Base-by-base conservation (phyloP, 768 basidiomycete genomes). In the Gymnopilus junonius region DNA sequence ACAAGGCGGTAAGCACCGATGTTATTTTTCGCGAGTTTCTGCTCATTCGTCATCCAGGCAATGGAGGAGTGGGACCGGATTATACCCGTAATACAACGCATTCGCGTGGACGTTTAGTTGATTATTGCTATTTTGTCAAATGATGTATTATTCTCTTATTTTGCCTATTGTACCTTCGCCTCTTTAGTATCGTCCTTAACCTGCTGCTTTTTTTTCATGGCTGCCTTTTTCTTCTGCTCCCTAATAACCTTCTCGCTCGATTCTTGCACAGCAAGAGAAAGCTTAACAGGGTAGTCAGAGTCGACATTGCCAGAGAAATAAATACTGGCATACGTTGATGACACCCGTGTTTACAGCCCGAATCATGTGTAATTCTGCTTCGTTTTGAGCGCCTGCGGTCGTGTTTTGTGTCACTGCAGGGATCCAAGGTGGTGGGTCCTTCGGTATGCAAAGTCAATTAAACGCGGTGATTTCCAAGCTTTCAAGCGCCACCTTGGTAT, bases 21-120 rank as follows among this genome's bases (percentile, higher is more conserved):
- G 62, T 50, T 58, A 64, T 31, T 31, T n/a, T 29, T 54, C 12
- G 21, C n/a, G 40, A 39, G 50, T 46, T 15, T 42, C 55, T 29
- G 27, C 23, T 50, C 37, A 64, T 50, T 25, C 54, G 56, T 50
- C 27, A 54, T 55, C 54, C 66, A 94, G 91, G 88, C 93, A 58
- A 95, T 97, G 92, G 94, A 98, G 69, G 95, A 98, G 75, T 98
- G 95, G 95, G 95, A 98, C 58, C 83, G 92, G 76, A 91, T 96
- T 73, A 94, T 95, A 83, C 93, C 95, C 69, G 81, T 95, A 69
- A 89, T 97, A 72, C 93, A 96, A 76, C 91, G 93, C 59, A 97
- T 97, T 80, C 89, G 93, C 58, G 95, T 97, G 78, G 94, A 95
- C 77, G 87, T 94, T 73, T 94, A 85, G 80, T 68, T 68, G 32